Conservation (phyloP, 2,329 filamentous ascomycete species). For the Fusarium abutilonis region DNA sequence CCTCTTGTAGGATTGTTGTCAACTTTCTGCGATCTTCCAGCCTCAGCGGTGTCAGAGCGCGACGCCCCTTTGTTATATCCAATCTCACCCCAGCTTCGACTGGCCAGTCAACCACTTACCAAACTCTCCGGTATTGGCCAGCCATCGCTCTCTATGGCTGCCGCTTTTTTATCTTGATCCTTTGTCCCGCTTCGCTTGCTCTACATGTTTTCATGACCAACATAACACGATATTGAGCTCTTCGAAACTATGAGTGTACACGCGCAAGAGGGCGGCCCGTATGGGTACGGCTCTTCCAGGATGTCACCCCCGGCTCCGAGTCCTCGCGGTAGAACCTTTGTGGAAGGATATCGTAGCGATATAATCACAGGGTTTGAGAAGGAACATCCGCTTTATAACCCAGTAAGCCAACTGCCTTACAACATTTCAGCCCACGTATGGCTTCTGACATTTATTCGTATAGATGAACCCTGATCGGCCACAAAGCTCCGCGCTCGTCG, state of each 20-base stretch:
- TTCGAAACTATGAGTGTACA: constrained; percentile 54
- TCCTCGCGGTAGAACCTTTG: constrained; percentile 60
- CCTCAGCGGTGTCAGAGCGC: constrained; percentile 20
- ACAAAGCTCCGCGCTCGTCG: constrained; percentile 66
- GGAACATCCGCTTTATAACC: constrained; percentile 66
- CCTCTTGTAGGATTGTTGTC: constrained; percentile 14
- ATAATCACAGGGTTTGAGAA: constrained; percentile 63
- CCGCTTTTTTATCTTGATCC: constrained; percentile 24
- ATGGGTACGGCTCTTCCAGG: constrained; percentile 50
- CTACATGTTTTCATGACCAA: constrained; percentile 42
- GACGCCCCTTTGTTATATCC: constrained; percentile 33
- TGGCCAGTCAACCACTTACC: constrained; percentile 25
- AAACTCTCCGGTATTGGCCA: constrained; percentile 22
- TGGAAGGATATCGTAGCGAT: constrained; percentile 68
- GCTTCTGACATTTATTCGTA: constrained; percentile 20
- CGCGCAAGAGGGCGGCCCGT: constrained; percentile 48
- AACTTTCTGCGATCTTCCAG: constrained; percentile 15
- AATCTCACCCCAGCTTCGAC: constrained; percentile 17
- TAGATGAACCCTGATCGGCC: constrained; percentile 63
- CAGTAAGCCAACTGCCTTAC: constrained; percentile 56
- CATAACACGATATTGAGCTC: constrained; percentile 28
- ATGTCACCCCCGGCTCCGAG: constrained; percentile 49
- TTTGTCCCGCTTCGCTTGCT: constrained; percentile 4
- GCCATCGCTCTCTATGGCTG: constrained; percentile 36
- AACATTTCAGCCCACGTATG: too few species aligned